Base-by-base conservation (phyloP, 2,329 filamentous ascomycete genomes). In the Xylaria sp. region DNA sequence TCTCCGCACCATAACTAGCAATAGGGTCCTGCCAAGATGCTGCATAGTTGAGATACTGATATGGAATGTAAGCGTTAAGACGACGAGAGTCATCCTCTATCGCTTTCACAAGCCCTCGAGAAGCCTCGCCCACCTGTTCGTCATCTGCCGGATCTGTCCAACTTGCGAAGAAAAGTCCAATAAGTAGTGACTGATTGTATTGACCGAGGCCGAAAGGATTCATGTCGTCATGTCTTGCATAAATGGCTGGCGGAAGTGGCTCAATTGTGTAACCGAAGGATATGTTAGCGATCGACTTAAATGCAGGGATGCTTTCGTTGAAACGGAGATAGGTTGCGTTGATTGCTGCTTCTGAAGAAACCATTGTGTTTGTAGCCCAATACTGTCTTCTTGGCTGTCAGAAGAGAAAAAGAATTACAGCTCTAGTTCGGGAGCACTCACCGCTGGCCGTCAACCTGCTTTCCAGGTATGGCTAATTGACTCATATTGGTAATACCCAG, bases 21-120 rank as follows among this genome's bases (percentile, higher is more conserved):
- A 69, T 45, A 15, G 60, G 59, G 13, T 61, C 34, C 36, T 69
- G 67, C 32, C 55, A 67, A 0, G 18, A 4, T 13, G 58, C 64
- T 1, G 55, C 60, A 32, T 69, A 69, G 32, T 67, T 69, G 12
- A 56, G 18, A 41, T 67, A 67, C 12, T 18, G 18, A 30, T 62
- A 66, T 1, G 63, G 57, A 13, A 57, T 41, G 2, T 25, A 39
- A 5, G 56, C 20, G 10, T 9, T 30, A 2, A 65, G 15, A 20
- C 23, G 30, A 2, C n/a, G 18, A 20, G 32, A 12, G 12, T 55
- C 48, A 25, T 55, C 3, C 10, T 62, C 28, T 15, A 62, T 62
- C 1, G 48, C 36, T 2, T 28, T 32, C 4, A 62, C 18, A 2
- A 62, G 60, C 7, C 15, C 60, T 9, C 39, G 34, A 9, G 34